Base-by-base conservation (phyloP, 1,139 yeast species). In the Hyphopichia wangnamkhiaoensis region DNA sequence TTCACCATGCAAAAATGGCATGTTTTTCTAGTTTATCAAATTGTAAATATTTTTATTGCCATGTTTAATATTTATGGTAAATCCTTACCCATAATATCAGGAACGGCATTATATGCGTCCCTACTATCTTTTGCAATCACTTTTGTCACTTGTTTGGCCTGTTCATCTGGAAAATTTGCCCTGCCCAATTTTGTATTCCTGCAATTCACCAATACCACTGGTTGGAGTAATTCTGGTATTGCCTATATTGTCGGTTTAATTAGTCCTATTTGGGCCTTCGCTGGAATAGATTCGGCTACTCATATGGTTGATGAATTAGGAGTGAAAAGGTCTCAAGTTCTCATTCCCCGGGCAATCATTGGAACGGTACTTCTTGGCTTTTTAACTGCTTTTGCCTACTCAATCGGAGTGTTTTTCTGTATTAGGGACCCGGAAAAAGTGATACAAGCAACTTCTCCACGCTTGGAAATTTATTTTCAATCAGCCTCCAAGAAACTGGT, bases 321-420 rank as follows among this genome's bases (percentile, higher is more conserved):
- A 58, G 78, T 79, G 26, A 65, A 71, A 38, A 65, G 70, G 29
- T 84, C 86, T 10, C 80, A 78, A 54, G 65, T 74, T 34, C 76
- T 77, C 44, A 79, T 81, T 38, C 88, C 88, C 20, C 72, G 74
- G 45, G 80, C 86, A n/a, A 80, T 82, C 41, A 58, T 80, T 62
- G 76, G 82, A 7, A 82, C 88, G 1, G 82, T 82, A 20, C 80
- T 81, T n/a, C 79, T 82, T 52, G 88, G 88, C 0, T 79, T 81
- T 52, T 56, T 72, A 31, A 82, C 88, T 1, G 75, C 85, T 0
- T 79, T 81, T 58, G 59, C 74, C 27, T 82, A 80, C 51, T 68
- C 75, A 26, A 74, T 81, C 43, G 68, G 85, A 17, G 79, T 82
- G 80, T 81, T 82, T 54, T 80, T 79, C 63, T 78, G 79, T 28